Base-by-base conservation (phyloP, 2,329 filamentous ascomycete genomes). In the Cadophora sp. region DNA sequence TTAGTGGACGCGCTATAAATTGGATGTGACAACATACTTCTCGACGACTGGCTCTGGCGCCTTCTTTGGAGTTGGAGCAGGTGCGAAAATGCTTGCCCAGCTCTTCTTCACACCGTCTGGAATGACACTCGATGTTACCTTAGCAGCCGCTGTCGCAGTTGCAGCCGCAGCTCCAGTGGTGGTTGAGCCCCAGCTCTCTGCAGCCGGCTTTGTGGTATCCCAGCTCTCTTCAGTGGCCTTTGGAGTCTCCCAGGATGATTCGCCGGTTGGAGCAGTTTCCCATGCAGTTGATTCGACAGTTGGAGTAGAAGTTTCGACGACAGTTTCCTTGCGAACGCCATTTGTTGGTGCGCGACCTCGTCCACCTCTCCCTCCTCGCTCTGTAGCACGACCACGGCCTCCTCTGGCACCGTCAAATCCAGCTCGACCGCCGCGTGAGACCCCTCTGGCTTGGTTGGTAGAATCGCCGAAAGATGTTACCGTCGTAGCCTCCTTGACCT, bases 31-130 rank as follows among this genome's bases (percentile, higher is more conserved):
- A 18, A 62, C 68, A 51, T 72, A 76, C 73, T 74, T 76, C 66
- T 77, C 76, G 53, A 68, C 67, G 39, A 69, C 68, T 50, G 79
- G 78, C 53, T 77, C 81, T 39, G 85, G 83, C 65, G 84, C 81
- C 73, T 84, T 82, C 78, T 84, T 84, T 68, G 82, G 79, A 59
- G 78, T 76, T 47, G 87, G 84, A 45, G 85, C 82, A 67, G 82
- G 80, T 62, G 78, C 76, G 70, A 93, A 86, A 84, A 94, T 90
- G 79, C 90, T 92, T 45, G 91, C 91, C 91, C 91, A 94, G 30
- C 87, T 90, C 82, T 89, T 89, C 69, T 81, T 80, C 20, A 79
- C 76, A 68, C 77, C 74, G 64, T 80, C 77, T 22, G 79, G 74
- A 68, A 79, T 76, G 65, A 79, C 76, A 64, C 76, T 78, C 41